A percentile compares a stretch with the other conserved stretches of the same genome.
Conservation (phyloP, 23 red algal genomes). For the Chondrus crispus region DNA sequence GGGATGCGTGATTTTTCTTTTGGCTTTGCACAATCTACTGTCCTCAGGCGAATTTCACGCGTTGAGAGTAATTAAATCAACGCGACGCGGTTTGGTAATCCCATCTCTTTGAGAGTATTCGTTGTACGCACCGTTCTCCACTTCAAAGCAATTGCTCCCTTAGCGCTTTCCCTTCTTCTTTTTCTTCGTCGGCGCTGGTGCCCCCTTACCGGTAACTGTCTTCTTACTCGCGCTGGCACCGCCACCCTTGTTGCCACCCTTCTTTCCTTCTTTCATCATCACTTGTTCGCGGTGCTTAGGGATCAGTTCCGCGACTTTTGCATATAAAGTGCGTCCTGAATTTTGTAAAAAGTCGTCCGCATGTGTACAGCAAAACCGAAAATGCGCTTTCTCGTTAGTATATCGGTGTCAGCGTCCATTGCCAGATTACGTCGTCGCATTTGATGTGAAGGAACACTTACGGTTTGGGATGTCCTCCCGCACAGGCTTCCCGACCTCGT, state of each 20-base stretch:
- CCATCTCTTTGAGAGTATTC: no score
- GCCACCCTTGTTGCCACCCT: not conserved
- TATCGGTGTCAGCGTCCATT: not conserved
- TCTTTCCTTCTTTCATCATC: not conserved
- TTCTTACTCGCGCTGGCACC: not conserved
- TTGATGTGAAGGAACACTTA: not conserved
- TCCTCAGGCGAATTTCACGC: no score
- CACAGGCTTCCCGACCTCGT: constrained; percentile 40
- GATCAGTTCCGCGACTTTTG: constrained; percentile 52
- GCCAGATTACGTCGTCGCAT: not conserved
- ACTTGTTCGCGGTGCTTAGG: constrained; percentile 50
- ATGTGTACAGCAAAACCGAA: not conserved
- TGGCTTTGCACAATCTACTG: no score
- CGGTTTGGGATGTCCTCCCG: constrained; percentile 45
- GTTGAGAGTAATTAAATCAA: no score
- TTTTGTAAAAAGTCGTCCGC: not conserved
- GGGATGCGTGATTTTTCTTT: no score
- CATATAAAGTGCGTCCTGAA: constrained; percentile 41
- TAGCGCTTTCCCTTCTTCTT: constrained; percentile 72
- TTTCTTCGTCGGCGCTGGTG: constrained; percentile 45
- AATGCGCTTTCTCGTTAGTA: not conserved
- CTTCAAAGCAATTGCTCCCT: no score
- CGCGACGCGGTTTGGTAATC: no score
- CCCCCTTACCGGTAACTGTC: not conserved
- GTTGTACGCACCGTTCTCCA: no score